A percentile compares a stretch with the other conserved stretches of the same genome.
phyloP scores from a whole-genome alignment of 2,329 filamentous ascomycete genomes.

The Helotiales sp. region DNA sequence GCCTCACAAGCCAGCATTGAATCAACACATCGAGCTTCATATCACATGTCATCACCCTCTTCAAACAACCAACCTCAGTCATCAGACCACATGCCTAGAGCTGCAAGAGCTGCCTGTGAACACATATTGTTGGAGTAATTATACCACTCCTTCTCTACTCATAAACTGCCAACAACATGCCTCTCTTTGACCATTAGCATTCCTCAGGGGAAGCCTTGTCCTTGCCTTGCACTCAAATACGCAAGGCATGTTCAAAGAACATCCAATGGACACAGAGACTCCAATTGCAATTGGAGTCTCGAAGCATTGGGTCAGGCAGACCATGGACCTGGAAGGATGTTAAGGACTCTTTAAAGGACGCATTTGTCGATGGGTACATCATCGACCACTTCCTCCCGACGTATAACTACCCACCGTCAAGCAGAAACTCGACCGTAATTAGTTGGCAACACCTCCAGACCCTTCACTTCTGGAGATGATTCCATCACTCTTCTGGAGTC shows the following conservation, averaged over 20 bases:
- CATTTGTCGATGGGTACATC: background rate
- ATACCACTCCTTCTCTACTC: too few relatives aligned
- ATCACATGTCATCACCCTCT: too few relatives aligned
- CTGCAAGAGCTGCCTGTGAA: too few relatives aligned
- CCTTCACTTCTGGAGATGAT: background rate
- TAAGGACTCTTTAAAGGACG: background rate
- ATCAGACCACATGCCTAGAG: too few relatives aligned
- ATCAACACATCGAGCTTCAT: too few relatives aligned
- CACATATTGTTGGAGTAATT: too few relatives aligned
- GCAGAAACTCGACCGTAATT: background rate
- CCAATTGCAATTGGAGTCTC: conserved; percentile 46
- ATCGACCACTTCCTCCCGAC: too few relatives aligned
- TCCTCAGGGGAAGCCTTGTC: conserved; percentile 18
- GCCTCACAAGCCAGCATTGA: too few relatives aligned
- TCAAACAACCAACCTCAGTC: too few relatives aligned
- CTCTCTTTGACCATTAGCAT: too few relatives aligned
- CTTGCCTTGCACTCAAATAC: background rate
- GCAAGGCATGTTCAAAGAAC: conserved; percentile 17
- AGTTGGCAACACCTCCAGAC: background rate
- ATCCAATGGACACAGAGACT: conserved; percentile 9
- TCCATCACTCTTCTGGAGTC: background rate
- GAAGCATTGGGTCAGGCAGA: background rate
- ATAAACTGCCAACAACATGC: too few relatives aligned
- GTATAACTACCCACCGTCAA: too few relatives aligned
- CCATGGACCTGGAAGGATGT: background rate